A percentile compares a stretch with the other conserved stretches of the same genome.
Evolutionary conservation across 2,329 filamentous ascomycete genomes (phyloP).

Genomic region (Blastomyces percursus): DNA sequence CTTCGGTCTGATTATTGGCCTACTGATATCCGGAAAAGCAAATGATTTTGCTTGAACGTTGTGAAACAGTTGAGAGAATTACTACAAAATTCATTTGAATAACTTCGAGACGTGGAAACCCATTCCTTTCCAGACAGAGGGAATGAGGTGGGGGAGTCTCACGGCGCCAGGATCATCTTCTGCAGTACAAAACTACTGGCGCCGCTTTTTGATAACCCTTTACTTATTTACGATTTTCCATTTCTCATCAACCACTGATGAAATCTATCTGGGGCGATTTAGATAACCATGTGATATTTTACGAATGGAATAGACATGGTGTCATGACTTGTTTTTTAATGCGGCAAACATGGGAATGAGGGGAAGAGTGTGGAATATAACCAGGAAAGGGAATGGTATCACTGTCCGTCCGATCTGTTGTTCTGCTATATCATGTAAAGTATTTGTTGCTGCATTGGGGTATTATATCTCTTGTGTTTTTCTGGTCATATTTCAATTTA

Average conservation of each 20-base stretch:
- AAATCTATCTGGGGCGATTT: not conserved
- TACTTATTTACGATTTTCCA: not conserved
- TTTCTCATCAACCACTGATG: not conserved
- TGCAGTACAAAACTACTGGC: not conserved
- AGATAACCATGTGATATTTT: not conserved
- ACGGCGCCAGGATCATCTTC: not conserved
- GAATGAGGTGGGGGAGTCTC: not conserved
- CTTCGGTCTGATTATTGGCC: constrained; percentile 89
- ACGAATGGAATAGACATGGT: constrained; percentile 11
- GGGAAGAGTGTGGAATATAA: not conserved
- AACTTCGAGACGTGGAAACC: not conserved
- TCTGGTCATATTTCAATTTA: not conserved
- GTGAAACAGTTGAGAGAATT: not conserved
- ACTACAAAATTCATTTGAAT: not conserved
- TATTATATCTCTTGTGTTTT: not conserved
- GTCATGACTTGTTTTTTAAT: constrained; percentile 9
- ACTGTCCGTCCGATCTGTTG: not conserved
- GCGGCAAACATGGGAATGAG: constrained; percentile 13
- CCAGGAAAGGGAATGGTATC: not conserved
- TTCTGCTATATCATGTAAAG: not conserved
- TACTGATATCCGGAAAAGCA: constrained; percentile 78
- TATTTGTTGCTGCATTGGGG: not conserved
- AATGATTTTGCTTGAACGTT: constrained; percentile 48
- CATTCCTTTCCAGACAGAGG: not conserved
- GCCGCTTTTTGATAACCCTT: not conserved